phyloP scores from a whole-genome alignment of 768 basidiomycete genomes.

The Boletus patriciae region DNA sequence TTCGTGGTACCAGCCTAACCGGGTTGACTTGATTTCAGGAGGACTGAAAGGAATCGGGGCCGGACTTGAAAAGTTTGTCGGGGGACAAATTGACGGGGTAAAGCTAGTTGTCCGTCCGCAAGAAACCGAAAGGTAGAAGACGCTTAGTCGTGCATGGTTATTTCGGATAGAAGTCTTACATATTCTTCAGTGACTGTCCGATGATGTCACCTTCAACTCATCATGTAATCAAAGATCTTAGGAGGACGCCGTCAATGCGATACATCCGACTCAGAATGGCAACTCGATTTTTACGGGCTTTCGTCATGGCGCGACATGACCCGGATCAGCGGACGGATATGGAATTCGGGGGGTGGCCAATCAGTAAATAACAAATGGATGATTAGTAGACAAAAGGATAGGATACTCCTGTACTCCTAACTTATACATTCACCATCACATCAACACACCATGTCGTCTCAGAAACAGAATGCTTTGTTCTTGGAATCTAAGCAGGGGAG shows the following conservation, averaged over 20 bases:
- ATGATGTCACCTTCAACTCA: conserved; percentile 16
- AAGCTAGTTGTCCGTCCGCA: conserved; percentile 47
- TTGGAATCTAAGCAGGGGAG: conserved; percentile 28
- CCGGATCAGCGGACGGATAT: conserved; percentile 26
- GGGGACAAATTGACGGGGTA: conserved; percentile 42
- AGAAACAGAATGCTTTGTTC: conserved; percentile 32
- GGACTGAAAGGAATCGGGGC: conserved; percentile 44
- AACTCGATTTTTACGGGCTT: conserved; percentile 31
- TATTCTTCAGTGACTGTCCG: conserved; percentile 23
- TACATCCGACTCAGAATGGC: conserved; percentile 32
- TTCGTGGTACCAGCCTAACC: conserved; percentile 40
- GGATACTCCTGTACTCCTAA: conserved; percentile 2
- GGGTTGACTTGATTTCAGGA: conserved; percentile 40
- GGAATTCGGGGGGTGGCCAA: conserved; percentile 33
- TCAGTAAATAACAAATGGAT: conserved; percentile 28
- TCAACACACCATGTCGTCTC: conserved; percentile 17
- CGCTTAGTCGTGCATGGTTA: conserved; percentile 18
- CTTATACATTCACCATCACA: conserved; percentile 13
- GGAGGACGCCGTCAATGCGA: conserved; percentile 34
- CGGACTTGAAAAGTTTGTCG: conserved; percentile 43
- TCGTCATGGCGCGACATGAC: conserved; percentile 33
- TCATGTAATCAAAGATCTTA: conserved; percentile 27
- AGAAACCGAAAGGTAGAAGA: conserved; percentile 41
- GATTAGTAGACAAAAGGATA: too few relatives aligned
- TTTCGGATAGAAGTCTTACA: conserved; percentile 27